Conservation (phyloP, 345 rosid genomes). For the Arabidopsis thaliana region DNA sequence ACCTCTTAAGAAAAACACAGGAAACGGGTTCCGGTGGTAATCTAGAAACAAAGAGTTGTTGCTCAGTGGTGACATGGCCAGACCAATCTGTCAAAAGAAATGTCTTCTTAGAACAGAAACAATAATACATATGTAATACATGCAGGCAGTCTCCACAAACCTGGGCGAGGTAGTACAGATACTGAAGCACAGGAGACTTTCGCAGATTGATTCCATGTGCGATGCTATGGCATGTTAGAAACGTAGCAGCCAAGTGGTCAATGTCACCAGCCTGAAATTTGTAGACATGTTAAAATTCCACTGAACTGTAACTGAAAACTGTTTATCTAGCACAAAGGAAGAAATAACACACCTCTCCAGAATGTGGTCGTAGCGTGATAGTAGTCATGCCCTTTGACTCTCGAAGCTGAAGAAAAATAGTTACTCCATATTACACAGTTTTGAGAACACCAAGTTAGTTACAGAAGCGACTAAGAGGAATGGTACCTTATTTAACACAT, state of each 20-base stretch:
- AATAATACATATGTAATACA: neutral
- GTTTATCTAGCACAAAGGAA: neutral
- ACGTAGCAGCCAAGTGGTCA: constrained; percentile 99
- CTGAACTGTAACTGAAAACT: neutral
- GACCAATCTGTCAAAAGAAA: constrained; percentile 75
- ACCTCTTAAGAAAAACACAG: constrained; percentile 89
- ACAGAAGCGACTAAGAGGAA: constrained; percentile 7
- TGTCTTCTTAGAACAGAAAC: constrained; percentile 12
- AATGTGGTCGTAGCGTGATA: constrained; percentile 92
- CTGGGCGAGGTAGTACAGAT: constrained; percentile 96
- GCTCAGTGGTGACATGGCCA: constrained; percentile 99
- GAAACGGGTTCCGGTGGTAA: constrained; percentile 94
- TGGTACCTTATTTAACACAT: constrained; percentile 88
- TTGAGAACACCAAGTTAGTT: constrained; percentile 7
- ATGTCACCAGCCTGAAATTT: constrained; percentile 92
- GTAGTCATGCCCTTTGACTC: constrained; percentile 99
- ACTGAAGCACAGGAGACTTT: constrained; percentile 99
- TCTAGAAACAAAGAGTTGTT: constrained; percentile 96
- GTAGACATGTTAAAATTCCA: constrained; percentile 28
- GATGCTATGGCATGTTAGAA: constrained; percentile 89
- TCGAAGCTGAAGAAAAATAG: constrained; percentile 73
- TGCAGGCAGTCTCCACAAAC: constrained; percentile 46
- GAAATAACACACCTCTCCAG: constrained; percentile 77
- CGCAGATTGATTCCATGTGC: constrained; percentile 98
- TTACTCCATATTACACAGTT: constrained; percentile 22